These are phyloP conservation scores for Lasiosphaeria ovina DNA, from an alignment of 495 filamentous ascomycete genomes.

Conservation along the genomic window DNA sequence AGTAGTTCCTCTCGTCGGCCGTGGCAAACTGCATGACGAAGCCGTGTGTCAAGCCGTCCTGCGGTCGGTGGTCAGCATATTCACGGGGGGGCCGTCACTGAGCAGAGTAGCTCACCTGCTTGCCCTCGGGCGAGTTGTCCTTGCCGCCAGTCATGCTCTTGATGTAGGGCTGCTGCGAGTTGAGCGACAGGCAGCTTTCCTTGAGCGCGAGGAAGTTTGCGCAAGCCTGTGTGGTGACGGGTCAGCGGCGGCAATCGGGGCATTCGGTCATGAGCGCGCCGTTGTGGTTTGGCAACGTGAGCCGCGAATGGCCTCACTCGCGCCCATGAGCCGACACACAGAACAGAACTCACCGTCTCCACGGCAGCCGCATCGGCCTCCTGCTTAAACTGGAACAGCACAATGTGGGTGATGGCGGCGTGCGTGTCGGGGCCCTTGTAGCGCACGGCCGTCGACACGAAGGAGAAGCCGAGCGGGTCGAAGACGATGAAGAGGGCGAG, in stretches of 20 bases:
- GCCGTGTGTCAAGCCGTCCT: slow-evolving; percentile 57
- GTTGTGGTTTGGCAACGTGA: too few species aligned
- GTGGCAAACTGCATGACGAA: slow-evolving; percentile 62
- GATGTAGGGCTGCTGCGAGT: slow-evolving; percentile 53
- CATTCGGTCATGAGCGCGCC: too few species aligned
- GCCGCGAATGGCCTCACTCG: too few species aligned
- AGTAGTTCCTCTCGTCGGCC: slow-evolving; percentile 54
- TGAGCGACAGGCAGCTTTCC: slow-evolving; percentile 47
- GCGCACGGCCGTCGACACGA: slow-evolving; percentile 3
- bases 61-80: slow-evolving; percentile 1
- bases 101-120: slow-evolving; percentile 45
- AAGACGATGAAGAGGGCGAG: slow-evolving; percentile 6
- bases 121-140: slow-evolving; percentile 62
- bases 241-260: background rate
- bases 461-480: slow-evolving; percentile 3
- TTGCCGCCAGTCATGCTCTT: slow-evolving; percentile 53
- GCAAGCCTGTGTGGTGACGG: slow-evolving; percentile 21
- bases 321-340: background rate
- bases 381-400: slow-evolving; percentile 6
- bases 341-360: background rate
- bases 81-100: background rate
- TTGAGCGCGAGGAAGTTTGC: slow-evolving; percentile 27
- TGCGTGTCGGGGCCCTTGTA: background rate
- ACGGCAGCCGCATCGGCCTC: background rate
- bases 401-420: slow-evolving; percentile 6